These are phyloP conservation scores for Stemphylium vesicarium DNA, from an alignment of 2,329 filamentous ascomycete species.

Conservation along the genomic window DNA sequence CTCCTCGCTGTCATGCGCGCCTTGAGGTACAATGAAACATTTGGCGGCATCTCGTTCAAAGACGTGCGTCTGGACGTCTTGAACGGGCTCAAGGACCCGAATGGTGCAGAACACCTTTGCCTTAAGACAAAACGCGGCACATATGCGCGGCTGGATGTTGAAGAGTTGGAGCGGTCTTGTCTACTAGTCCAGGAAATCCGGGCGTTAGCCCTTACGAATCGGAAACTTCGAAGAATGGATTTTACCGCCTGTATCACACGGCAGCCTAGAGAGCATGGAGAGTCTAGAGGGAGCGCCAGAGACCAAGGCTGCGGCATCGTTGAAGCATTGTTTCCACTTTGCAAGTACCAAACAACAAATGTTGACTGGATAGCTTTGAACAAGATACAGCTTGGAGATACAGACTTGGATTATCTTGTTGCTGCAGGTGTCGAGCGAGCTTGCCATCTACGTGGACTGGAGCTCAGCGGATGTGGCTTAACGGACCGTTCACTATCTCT, in stretches of 20 bases:
- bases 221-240: constrained; percentile 67
- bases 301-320: constrained; percentile 73
- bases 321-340: constrained; percentile 71
- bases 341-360: constrained; percentile 70
- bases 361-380: constrained; percentile 75
- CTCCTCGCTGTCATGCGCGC: constrained; percentile 73
- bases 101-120: constrained; percentile 68
- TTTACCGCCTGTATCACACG: constrained; percentile 68
- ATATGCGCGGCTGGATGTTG: constrained; percentile 60
- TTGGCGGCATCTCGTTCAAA: constrained; percentile 71
- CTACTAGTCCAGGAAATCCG: constrained; percentile 72
- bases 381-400: constrained; percentile 72
- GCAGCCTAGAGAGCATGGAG: constrained; percentile 54
- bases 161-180: constrained; percentile 62
- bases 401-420: constrained; percentile 71
- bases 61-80: constrained; percentile 68
- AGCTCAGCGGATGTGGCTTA: constrained; percentile 68
- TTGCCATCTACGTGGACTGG: constrained; percentile 71
- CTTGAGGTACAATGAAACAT: constrained; percentile 73
- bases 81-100: constrained; percentile 65
- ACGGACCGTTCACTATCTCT: constrained; percentile 65
- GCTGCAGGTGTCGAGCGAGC: constrained; percentile 70
- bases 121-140: constrained; percentile 63
- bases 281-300: constrained; percentile 54
- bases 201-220: constrained; percentile 70